phyloP scores from a whole-genome alignment of 2,329 filamentous ascomycete species.

The Pochonia chlamydosporia region DNA sequence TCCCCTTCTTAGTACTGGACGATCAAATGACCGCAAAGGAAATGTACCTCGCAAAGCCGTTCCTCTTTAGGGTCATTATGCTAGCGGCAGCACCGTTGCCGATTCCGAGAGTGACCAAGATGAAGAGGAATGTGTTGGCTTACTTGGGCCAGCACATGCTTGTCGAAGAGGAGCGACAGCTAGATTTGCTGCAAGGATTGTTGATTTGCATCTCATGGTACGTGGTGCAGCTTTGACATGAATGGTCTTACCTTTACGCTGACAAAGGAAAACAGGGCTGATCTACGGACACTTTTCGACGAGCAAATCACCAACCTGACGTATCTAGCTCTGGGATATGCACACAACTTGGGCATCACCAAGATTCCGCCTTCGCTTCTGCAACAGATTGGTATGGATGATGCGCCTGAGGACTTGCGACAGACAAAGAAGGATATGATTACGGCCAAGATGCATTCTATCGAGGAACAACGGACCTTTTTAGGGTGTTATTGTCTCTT shows the following conservation, averaged over 20 bases:
- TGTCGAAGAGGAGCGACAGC: slow-evolving; percentile 30
- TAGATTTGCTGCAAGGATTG: slow-evolving; percentile 42
- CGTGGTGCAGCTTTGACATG: too few species aligned
- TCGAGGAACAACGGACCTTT: slow-evolving; percentile 32
- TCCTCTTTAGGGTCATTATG: slow-evolving; percentile 32
- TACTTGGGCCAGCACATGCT: slow-evolving; percentile 32
- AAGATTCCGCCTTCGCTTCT: slow-evolving; percentile 10
- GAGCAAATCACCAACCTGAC: slow-evolving; percentile 30
- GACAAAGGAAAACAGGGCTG: slow-evolving; percentile 24
- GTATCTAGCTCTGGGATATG: slow-evolving; percentile 34
- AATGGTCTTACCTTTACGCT: too few species aligned
- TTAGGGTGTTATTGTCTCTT: slow-evolving; percentile 33
- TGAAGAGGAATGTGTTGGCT: slow-evolving; percentile 33
- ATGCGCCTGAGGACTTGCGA: slow-evolving; percentile 7
- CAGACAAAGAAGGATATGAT: slow-evolving; percentile 13
- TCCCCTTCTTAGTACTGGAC: slow-evolving; percentile 32
- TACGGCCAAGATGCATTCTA: slow-evolving; percentile 19
- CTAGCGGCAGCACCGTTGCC: slow-evolving; percentile 28
- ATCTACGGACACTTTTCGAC: slow-evolving; percentile 28
- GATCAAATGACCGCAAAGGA: slow-evolving; percentile 21
- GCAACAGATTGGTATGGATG: slow-evolving; percentile 9
- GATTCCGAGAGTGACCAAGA: slow-evolving; percentile 26
- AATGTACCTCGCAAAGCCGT: slow-evolving; percentile 28
- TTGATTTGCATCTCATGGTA: slow-evolving; percentile 41
- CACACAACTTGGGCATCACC: slow-evolving; percentile 32